These are phyloP conservation scores for Neoscytalidium dimidiatum DNA, from an alignment of 2,329 filamentous ascomycete species.

Conservation along the genomic window DNA sequence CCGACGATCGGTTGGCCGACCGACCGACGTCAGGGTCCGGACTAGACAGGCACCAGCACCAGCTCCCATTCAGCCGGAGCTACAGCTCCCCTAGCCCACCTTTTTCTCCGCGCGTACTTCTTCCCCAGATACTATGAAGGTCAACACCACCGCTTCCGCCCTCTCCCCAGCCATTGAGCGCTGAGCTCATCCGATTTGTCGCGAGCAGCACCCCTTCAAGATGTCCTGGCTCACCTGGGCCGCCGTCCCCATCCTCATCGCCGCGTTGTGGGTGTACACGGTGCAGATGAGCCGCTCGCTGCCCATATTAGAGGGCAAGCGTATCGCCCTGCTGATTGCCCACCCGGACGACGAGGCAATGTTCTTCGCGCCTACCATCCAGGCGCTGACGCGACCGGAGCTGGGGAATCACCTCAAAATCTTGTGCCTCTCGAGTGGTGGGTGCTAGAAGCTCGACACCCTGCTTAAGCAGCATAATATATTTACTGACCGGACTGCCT, in stretches of 20 bases:
- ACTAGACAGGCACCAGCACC: background rate
- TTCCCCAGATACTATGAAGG: conserved; percentile 7
- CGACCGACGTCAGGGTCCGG: conserved; percentile 17
- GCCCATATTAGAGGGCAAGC: conserved; percentile 74
- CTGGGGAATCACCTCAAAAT: conserved; percentile 92
- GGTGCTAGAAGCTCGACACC: conserved; percentile 21
- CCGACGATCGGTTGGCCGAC: background rate
- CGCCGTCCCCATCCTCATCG: conserved; percentile 43
- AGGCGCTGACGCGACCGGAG: conserved; percentile 78
- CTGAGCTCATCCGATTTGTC: conserved; percentile 1
- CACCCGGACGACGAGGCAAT: conserved; percentile 99
- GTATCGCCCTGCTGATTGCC: conserved; percentile 89
- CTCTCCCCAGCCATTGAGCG: background rate
- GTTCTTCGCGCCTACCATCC: conserved; percentile 92
- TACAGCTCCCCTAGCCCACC: background rate
- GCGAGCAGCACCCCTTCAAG: conserved; percentile 9
- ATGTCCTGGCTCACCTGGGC: conserved; percentile 46
- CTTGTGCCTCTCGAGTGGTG: conserved; percentile 84
- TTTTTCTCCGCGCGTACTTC: background rate
- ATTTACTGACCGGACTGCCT: conserved; percentile 18
- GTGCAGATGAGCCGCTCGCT: conserved; percentile 52
- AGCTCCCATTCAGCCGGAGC: conserved; percentile 4
- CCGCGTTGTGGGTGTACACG: conserved; percentile 51
- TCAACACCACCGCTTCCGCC: conserved; percentile 1
- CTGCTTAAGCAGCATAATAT: background rate